A percentile compares a stretch with the other conserved stretches of the same genome.
Conservation (phyloP, 176 grass and related monocot genomes). For the Juncus effusus region DNA sequence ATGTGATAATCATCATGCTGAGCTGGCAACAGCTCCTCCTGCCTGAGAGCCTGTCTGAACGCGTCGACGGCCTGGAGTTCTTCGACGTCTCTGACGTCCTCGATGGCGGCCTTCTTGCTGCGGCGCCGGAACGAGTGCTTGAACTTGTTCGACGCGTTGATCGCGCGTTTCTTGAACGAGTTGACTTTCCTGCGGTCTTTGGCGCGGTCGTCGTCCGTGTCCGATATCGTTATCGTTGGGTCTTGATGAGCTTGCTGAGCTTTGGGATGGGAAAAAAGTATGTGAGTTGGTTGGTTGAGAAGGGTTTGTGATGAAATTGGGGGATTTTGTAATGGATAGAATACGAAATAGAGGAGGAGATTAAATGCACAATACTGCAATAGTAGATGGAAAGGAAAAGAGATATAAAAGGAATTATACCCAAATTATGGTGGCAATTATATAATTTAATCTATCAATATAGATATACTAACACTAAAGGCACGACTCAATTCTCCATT, state of each 20-base stretch:
- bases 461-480: too few relatives aligned
- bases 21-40: slow-evolving; percentile 62
- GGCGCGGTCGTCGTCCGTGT: slow-evolving; percentile 59
- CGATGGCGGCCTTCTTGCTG: slow-evolving; percentile 54
- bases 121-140: slow-evolving; percentile 64
- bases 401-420: too few relatives aligned
- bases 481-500: too few relatives aligned
- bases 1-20: slow-evolving; percentile 70
- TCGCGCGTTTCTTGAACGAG: slow-evolving; percentile 72
- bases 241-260: too few relatives aligned
- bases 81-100: slow-evolving; percentile 59
- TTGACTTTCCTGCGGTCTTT: slow-evolving; percentile 57
- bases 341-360: too few relatives aligned
- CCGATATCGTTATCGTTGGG: slow-evolving; percentile 37
- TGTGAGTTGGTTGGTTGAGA: not conserved
- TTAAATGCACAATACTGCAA: too few relatives aligned
- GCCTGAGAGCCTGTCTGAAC: slow-evolving; percentile 50
- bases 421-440: too few relatives aligned
- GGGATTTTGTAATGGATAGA: too few relatives aligned
- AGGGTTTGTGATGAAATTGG: not conserved
- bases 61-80: slow-evolving; percentile 66
- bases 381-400: too few relatives aligned
- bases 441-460: too few relatives aligned
- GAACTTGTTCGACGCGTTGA: slow-evolving; percentile 62
- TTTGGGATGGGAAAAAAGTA: too few relatives aligned